phyloP scores from a whole-genome alignment of 345 rosid genomes.

The Gossypium anomalum region DNA sequence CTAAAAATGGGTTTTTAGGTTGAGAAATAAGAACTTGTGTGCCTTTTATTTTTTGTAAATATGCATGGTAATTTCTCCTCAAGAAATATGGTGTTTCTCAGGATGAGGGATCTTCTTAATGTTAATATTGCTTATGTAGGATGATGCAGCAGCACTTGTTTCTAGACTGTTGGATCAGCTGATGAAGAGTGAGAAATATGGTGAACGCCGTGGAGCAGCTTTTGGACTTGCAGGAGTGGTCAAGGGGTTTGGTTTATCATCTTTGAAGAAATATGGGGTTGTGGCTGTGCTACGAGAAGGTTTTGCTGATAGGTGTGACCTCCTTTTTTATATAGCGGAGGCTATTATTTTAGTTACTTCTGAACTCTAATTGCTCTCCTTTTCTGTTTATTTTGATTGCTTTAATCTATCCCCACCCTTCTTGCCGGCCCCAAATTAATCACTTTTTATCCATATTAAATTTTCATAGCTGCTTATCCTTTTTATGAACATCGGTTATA shows the following conservation, averaged over 20 bases:
- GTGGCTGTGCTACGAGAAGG: conserved; percentile 56
- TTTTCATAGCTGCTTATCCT: neutral
- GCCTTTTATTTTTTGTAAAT: neutral
- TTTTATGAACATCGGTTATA: neutral
- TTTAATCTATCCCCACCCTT: neutral
- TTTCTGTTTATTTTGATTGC: neutral
- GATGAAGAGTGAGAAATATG: conserved; percentile 89
- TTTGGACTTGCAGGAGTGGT: conserved; percentile 96
- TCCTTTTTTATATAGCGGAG: neutral
- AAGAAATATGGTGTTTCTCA: neutral
- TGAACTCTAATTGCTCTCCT: neutral
- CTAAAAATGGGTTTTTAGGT: conserved; percentile 4
- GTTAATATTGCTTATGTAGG: conserved; percentile 38
- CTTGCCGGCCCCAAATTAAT: neutral
- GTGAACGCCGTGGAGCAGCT: conserved; percentile 98
- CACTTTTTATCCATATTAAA: neutral
- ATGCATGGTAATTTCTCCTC: conserved; percentile 13
- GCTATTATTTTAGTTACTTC: neutral
- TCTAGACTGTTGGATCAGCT: conserved; percentile 75
- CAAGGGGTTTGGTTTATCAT: conserved; percentile 86
- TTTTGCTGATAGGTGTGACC: conserved; percentile 67
- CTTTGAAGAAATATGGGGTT: conserved; percentile 78
- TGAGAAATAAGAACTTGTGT: conserved; percentile 1
- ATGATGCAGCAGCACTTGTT: conserved; percentile 66
- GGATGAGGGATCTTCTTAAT: neutral